These are phyloP conservation scores for Wickerhamia fluorescens DNA, from an alignment of 805 yeast species.

Conservation along the genomic window DNA sequence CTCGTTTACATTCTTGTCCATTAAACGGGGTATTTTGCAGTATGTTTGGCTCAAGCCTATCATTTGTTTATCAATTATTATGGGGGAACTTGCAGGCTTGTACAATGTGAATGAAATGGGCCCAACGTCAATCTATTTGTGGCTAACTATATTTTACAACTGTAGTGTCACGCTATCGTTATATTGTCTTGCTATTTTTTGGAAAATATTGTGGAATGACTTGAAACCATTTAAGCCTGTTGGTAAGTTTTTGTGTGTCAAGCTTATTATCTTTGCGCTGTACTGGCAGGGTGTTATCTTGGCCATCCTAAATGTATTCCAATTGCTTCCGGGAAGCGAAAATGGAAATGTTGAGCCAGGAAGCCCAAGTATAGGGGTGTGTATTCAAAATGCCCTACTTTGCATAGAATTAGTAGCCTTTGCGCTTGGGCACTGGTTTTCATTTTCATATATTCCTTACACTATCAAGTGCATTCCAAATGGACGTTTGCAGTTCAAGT, in stretches of 20 bases:
- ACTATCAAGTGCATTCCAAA: slow-evolving; percentile 55
- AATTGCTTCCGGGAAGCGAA: slow-evolving; percentile 32
- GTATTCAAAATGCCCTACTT: slow-evolving; percentile 70
- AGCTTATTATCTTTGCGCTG: slow-evolving; percentile 91
- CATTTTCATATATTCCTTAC: slow-evolving; percentile 76
- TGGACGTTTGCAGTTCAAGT: slow-evolving; percentile 51
- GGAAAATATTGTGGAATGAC: slow-evolving; percentile 83
- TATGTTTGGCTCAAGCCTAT: slow-evolving; percentile 93
- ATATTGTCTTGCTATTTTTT: slow-evolving; percentile 80
- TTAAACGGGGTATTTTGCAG: slow-evolving; percentile 84
- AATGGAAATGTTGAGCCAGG: slow-evolving; percentile 12
- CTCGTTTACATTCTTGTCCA: slow-evolving; percentile 65
- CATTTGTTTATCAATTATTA: slow-evolving; percentile 50
- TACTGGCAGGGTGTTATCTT: slow-evolving; percentile 87
- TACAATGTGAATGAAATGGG: slow-evolving; percentile 48
- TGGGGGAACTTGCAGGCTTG: slow-evolving; percentile 40
- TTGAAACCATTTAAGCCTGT: slow-evolving; percentile 77
- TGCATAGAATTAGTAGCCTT: slow-evolving; percentile 82
- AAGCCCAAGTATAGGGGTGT: slow-evolving; percentile 40
- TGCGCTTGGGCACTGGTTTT: slow-evolving; percentile 81
- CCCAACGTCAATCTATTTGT: slow-evolving; percentile 44
- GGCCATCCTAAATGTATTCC: slow-evolving; percentile 44
- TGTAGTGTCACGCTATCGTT: slow-evolving; percentile 73
- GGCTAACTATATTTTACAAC: slow-evolving; percentile 70
- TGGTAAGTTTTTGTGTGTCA: slow-evolving; percentile 89